Base-by-base conservation (phyloP, 129 eudicot genomes). In the Tagetes patula region DNA sequence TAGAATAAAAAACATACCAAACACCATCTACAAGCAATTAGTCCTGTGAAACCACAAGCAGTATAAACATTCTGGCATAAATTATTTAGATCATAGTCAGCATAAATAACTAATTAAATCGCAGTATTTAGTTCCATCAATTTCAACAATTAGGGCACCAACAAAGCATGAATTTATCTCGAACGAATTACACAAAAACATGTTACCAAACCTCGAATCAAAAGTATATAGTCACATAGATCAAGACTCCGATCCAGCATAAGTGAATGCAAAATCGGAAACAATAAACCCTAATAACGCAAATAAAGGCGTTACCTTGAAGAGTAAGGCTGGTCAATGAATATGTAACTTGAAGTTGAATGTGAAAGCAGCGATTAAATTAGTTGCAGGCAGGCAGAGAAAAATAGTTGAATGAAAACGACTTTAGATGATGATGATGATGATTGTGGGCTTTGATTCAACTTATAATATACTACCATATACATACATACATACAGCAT, bases 221-320 rank as follows among this genome's bases (percentile, higher is more conserved):
- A 56, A 45, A 73, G 36, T 45, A 41, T n/a, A 72, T 56, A 39
- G 1, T 43, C 55, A 34, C 41, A 33, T 9, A 13, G 68, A 58
- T 42, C 68, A 59, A 59, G 13, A 43, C 68, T 45, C 61, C 45
- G 69, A 56, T 60, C 8, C 8, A 6, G 33, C 41, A 1, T 3
- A 72, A 72, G 13, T 58, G 56, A 59, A 72, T 32, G 67, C 56
- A 72, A 71, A 27, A 54, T 38, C 36, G 30, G 1, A 6, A 20
- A 12, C 54, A 42, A 42, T 58, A 6, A 59, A 59, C 59, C 77
- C 77, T 72, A 56, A 71, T 20, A 71, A 47, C 34, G 40, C 47
- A 46, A 61, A 47, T 20, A 31, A 33, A 12, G 13, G 5, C 5
- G 46, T 46, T 73, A 73, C 77, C 77, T 73, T 59, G 32, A 14